Percentiles rank a stretch among this genome's conserved stretches.
These are phyloP conservation scores for Angomonas desouzai DNA, from an alignment of 208 protist species.

Conservation along the genomic window DNA sequence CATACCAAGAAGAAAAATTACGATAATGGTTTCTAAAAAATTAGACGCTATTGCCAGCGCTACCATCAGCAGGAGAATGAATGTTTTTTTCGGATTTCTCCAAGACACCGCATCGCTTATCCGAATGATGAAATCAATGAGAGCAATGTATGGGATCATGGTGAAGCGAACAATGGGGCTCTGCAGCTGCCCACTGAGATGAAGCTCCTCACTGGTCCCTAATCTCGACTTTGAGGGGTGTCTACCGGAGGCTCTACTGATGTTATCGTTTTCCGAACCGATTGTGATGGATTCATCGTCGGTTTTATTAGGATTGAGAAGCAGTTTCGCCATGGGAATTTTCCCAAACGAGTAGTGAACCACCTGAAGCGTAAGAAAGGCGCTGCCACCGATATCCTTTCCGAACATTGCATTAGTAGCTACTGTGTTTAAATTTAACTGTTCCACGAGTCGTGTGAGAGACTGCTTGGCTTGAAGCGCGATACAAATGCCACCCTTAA, in stretches of 20 bases:
- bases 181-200: slow-evolving; percentile 19
- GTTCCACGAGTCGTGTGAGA: slow-evolving; percentile 50
- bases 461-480: slow-evolving; percentile 67
- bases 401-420: slow-evolving; percentile 74
- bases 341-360: slow-evolving; percentile 56
- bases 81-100: slow-evolving; percentile 51
- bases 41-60: slow-evolving; percentile 40
- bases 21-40: slow-evolving; percentile 42
- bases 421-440: slow-evolving; percentile 58
- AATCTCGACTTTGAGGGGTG: not conserved
- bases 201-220: not conserved
- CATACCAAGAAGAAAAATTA: slow-evolving; percentile 37
- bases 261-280: slow-evolving; percentile 1
- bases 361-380: slow-evolving; percentile 66
- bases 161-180: slow-evolving; percentile 58
- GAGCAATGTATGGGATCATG: slow-evolving; percentile 71
- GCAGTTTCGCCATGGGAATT: slow-evolving; percentile 33
- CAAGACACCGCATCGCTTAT: slow-evolving; percentile 58
- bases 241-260: not conserved
- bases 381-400: slow-evolving; percentile 63
- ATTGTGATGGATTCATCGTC: not conserved
- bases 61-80: slow-evolving; percentile 49
- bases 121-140: slow-evolving; percentile 52
- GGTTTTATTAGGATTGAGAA: slow-evolving; percentile 18
- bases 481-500: slow-evolving; percentile 55